A percentile compares a stretch with the other conserved stretches of the same genome.
Evolutionary conservation across 192 early-diverging fungal genomes (phyloP).

Genomic region (Coemansia sp.): DNA sequence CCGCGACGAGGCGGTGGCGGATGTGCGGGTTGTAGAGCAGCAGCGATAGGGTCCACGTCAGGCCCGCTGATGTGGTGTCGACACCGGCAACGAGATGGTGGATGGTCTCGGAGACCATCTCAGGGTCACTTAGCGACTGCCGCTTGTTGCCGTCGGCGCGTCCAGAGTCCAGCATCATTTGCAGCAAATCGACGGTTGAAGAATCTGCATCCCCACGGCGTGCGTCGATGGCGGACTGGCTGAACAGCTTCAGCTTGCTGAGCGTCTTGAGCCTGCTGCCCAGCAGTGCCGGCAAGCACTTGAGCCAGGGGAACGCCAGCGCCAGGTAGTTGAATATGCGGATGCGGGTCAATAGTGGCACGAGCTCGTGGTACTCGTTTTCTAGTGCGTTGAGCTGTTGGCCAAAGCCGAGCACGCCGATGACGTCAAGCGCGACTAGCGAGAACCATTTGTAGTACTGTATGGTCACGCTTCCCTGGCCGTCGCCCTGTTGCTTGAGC

Average conservation of each 20-base stretch:
- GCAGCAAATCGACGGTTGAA: constrained; percentile 16
- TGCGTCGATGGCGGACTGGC: constrained; percentile 14
- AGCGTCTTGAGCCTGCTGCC: constrained; percentile 11
- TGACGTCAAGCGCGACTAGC: constrained; percentile 32
- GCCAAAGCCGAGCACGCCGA: constrained; percentile 43
- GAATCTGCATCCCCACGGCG: constrained; percentile 1
- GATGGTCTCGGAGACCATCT: constrained; percentile 42
- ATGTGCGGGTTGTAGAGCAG: constrained; percentile 43
- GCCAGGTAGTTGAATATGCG: constrained; percentile 35
- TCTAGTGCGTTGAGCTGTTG: constrained; percentile 18
- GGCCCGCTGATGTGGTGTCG: constrained; percentile 44
- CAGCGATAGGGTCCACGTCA: constrained; percentile 46
- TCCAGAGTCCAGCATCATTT: constrained; percentile 34
- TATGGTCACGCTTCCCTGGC: not conserved
- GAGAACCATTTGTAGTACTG: constrained; percentile 36
- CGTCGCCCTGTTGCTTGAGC: not conserved
- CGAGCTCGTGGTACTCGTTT: constrained; percentile 22
- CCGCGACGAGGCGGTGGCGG: constrained; percentile 9
- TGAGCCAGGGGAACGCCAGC: constrained; percentile 44
- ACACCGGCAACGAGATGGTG: constrained; percentile 49
- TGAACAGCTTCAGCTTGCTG: constrained; percentile 13
- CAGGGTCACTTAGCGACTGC: constrained; percentile 17
- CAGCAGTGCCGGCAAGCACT: constrained; percentile 12
- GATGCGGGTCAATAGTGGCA: constrained; percentile 10
- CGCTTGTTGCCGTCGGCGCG: not conserved